phyloP scores from a whole-genome alignment of 352 stramenopile genomes.

The Globisporangium cylindrosporum region DNA sequence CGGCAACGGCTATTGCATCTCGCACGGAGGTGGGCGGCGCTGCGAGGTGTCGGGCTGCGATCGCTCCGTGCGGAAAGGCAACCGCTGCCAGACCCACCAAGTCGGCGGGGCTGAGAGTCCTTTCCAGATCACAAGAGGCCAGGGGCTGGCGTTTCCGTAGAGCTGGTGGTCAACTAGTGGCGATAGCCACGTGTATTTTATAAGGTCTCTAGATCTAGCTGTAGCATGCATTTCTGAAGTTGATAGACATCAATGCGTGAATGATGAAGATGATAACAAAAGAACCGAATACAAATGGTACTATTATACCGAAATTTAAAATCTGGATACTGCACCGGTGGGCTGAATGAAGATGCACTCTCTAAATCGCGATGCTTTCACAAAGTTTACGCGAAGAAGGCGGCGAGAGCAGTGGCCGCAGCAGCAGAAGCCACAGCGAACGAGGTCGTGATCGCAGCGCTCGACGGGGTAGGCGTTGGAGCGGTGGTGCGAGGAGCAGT shows the following conservation, averaged over 20 bases:
- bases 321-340: neutral
- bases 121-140: constrained; percentile 46
- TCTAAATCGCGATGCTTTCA: neutral
- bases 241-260: neutral
- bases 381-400: neutral
- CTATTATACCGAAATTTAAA: neutral
- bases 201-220: neutral
- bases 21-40: constrained; percentile 70
- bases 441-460: neutral
- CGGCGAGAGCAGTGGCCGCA: neutral
- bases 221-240: constrained; percentile 1
- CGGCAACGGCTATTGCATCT: constrained; percentile 78
- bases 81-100: constrained; percentile 72
- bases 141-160: constrained; percentile 15
- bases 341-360: neutral
- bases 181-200: neutral
- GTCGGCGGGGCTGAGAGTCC: constrained; percentile 23
- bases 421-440: constrained; percentile 1
- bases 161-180: neutral
- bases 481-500: neutral
- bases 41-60: constrained; percentile 59
- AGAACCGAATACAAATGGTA: neutral
- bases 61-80: constrained; percentile 72
- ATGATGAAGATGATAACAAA: neutral
- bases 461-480: neutral